These are phyloP conservation scores for Laguncularia racemosa DNA, from an alignment of 345 rosid species.

Conservation along the genomic window DNA sequence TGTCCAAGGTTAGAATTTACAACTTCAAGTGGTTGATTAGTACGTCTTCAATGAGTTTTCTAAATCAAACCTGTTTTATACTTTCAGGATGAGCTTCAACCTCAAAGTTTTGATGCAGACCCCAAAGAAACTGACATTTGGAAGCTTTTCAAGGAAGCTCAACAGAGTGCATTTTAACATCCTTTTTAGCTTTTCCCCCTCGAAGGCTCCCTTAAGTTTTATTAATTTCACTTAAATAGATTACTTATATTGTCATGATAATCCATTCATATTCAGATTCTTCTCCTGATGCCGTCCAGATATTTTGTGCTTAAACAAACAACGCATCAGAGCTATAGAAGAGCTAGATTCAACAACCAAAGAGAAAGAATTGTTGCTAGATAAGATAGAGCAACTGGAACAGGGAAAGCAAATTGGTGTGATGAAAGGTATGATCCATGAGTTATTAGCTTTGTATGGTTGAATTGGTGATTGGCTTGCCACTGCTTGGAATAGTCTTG, in stretches of 20 bases:
- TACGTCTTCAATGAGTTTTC: neutral
- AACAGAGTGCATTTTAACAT: conserved; percentile 39
- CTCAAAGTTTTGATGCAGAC: conserved; percentile 25
- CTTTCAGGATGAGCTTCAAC: conserved; percentile 25
- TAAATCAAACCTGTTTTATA: conserved; percentile 4
- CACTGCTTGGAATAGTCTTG: neutral
- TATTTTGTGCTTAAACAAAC: conserved; percentile 60
- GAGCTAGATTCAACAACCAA: conserved; percentile 40
- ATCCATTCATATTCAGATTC: neutral
- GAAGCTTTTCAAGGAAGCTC: conserved; percentile 70
- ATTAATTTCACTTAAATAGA: neutral
- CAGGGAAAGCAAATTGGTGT: conserved; percentile 19
- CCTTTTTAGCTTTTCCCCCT: conserved; percentile 2
- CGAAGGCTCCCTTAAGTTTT: neutral
- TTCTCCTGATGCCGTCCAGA: conserved; percentile 26
- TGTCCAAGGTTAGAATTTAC: conserved; percentile 27
- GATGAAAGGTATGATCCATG: conserved; percentile 31
- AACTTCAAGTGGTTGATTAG: neutral
- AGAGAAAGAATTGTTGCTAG: conserved; percentile 48
- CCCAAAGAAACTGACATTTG: conserved; percentile 41
- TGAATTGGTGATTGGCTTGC: conserved; percentile 3
- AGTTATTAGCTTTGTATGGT: conserved; percentile 5
- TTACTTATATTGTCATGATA: neutral
- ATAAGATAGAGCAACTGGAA: conserved; percentile 41
- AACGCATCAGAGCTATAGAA: conserved; percentile 52